A percentile compares a stretch with the other conserved stretches of the same genome.
Conservation (phyloP, 2,329 filamentous ascomycete genomes). For the Gaeumannomyces sp. region DNA sequence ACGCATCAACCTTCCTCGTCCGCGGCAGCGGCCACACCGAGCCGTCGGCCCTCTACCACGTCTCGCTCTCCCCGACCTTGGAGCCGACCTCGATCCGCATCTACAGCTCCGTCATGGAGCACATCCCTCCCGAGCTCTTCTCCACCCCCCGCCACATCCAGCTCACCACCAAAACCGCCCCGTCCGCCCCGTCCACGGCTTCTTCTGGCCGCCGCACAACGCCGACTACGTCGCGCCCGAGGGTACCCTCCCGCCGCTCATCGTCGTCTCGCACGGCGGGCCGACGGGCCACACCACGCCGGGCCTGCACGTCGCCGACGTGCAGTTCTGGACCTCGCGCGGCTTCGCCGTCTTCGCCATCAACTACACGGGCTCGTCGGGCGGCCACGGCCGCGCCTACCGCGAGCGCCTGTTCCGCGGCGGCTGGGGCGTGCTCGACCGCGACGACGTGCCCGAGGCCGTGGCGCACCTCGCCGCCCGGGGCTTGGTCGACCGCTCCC, state of each 20-base stretch:
- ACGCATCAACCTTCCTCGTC: conserved; percentile 29
- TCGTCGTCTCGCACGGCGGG: conserved; percentile 45
- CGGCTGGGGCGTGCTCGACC: conserved; percentile 45
- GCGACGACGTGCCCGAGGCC: conserved; percentile 42
- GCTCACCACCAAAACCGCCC: conserved; percentile 18
- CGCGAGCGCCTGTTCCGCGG: conserved; percentile 38
- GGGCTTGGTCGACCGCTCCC: conserved; percentile 13
- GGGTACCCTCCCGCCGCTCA: conserved; percentile 38
- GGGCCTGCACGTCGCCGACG: conserved; percentile 33
- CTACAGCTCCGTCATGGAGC: no score
- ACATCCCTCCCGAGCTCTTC: conserved; percentile 24
- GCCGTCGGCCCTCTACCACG: conserved; percentile 27
- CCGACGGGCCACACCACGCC: conserved; percentile 38
- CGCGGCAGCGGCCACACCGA: conserved; percentile 28
- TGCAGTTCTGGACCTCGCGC: conserved; percentile 48
- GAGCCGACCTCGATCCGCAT: conserved; percentile 21
- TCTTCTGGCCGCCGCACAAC: conserved; percentile 44
- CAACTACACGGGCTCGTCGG: conserved; percentile 46
- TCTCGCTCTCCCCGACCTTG: conserved; percentile 23
- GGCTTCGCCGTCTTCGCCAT: conserved; percentile 45
- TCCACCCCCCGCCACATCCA: conserved; percentile 28
- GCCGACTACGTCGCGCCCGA: conserved; percentile 31
- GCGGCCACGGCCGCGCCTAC: conserved; percentile 43
- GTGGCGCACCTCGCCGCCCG: conserved; percentile 34
- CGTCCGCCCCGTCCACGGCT: conserved; percentile 34